Percentiles rank a stretch among this genome's conserved stretches.
phyloP scores from a whole-genome alignment of 768 basidiomycete species.

The Galerina sulciceps region DNA sequence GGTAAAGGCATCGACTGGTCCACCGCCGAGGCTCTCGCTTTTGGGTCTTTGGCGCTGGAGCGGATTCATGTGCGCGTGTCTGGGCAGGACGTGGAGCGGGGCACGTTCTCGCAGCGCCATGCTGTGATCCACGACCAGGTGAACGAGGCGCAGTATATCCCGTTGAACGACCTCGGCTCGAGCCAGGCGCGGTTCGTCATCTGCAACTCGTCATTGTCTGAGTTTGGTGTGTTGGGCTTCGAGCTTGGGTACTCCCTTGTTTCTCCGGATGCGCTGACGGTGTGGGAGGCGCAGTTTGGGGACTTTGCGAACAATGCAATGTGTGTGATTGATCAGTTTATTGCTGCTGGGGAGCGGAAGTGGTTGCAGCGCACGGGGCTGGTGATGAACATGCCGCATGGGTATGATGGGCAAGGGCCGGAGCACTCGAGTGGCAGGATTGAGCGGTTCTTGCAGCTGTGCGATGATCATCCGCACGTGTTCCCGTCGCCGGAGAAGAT shows the following conservation, averaged over 20 bases:
- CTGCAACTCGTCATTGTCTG: conserved; percentile 96
- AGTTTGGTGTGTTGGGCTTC: conserved; percentile 94
- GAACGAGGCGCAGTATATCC: conserved; percentile 88
- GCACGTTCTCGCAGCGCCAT: conserved; percentile 98
- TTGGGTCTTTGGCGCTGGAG: conserved; percentile 92
- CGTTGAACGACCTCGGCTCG: conserved; percentile 85
- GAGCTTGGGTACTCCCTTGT: conserved; percentile 99
- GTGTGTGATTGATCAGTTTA: conserved; percentile 98
- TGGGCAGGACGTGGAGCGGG: conserved; percentile 98
- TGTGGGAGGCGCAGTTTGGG: conserved; percentile 99
- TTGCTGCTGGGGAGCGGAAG: conserved; percentile 95
- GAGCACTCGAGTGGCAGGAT: conserved; percentile 96
- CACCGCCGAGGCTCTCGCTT: conserved; percentile 96
- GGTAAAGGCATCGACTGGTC: conserved; percentile 96
- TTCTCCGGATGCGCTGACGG: conserved; percentile 87
- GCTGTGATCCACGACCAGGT: conserved; percentile 96
- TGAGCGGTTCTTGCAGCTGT: conserved; percentile 96
- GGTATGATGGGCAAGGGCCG: conserved; percentile 98
- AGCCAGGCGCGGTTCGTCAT: conserved; percentile 93
- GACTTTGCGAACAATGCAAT: conserved; percentile 99
- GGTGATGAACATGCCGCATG: conserved; percentile 89
- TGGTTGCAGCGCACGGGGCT: conserved; percentile 95
- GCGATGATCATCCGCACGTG: conserved; percentile 93
- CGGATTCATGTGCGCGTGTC: conserved; percentile 94
- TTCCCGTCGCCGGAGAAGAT: conserved; percentile 90